Conservation (phyloP, 441 rosid genomes). For the Pelargonium myrrhifolium region DNA sequence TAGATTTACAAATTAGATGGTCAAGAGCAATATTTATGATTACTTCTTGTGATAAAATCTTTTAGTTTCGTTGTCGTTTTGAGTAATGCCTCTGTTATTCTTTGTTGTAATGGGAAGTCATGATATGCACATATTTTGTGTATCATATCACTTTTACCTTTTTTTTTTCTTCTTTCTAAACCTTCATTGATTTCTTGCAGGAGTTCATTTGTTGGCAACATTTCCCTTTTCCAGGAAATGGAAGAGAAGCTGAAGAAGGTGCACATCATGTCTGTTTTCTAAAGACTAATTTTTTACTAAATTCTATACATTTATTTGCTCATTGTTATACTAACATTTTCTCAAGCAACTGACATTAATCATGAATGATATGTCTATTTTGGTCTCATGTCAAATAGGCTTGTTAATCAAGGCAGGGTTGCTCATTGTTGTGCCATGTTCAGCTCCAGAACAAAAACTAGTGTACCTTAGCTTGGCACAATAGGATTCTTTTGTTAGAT, state of each 20-base stretch:
- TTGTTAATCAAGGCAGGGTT: not conserved
- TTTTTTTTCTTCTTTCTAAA: too few relatives aligned
- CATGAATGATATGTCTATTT: not conserved
- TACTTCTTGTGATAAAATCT: not conserved
- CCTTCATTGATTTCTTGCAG: slow-evolving; percentile 32
- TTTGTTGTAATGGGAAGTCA: slow-evolving; percentile 2
- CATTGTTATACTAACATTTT: not conserved
- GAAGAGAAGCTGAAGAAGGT: slow-evolving; percentile 79
- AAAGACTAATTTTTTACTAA: slow-evolving; percentile 4
- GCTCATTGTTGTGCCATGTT: not conserved
- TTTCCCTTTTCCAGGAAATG: slow-evolving; percentile 59
- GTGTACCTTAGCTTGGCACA: not conserved
- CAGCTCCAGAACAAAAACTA: slow-evolving; percentile 3
- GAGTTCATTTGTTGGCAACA: slow-evolving; percentile 79
- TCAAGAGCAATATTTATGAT: not conserved
- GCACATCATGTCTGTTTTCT: slow-evolving; percentile 10
- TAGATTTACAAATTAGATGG: slow-evolving; percentile 9
- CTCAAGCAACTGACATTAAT: not conserved
- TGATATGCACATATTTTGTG: slow-evolving; percentile 1
- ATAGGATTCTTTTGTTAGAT: not conserved
- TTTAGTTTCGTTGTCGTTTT: slow-evolving; percentile 2
- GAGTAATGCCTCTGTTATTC: not conserved
- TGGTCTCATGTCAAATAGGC: not conserved
- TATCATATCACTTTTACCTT: not conserved
- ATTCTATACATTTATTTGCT: not conserved